phyloP scores from a whole-genome alignment of 2,329 filamentous ascomycete genomes.

The Paecilomyces variotii region DNA sequence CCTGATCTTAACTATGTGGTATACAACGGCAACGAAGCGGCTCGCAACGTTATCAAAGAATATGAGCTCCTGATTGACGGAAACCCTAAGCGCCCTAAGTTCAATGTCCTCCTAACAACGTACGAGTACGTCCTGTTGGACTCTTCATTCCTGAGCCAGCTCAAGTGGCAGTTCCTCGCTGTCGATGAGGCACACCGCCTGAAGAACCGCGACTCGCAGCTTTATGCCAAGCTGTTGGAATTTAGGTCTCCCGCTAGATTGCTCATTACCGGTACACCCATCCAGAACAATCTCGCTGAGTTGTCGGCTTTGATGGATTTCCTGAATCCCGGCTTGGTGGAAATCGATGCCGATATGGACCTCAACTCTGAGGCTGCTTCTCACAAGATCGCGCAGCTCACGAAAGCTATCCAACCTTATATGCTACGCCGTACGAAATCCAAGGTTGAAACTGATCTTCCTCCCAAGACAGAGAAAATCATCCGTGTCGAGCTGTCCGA shows the following conservation, averaged over 20 bases:
- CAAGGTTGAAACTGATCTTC: constrained; percentile 92
- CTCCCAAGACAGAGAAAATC: constrained; percentile 97
- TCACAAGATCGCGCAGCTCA: constrained; percentile 77
- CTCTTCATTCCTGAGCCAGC: constrained; percentile 70
- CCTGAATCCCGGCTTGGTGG: constrained; percentile 85
- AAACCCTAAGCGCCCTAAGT: constrained; percentile 82
- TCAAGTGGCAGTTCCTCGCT: constrained; percentile 96
- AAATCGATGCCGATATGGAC: constrained; percentile 88
- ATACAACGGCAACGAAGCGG: constrained; percentile 82
- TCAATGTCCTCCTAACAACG: constrained; percentile 94
- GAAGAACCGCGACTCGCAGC: constrained; percentile 91
- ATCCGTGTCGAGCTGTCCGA: constrained; percentile 96
- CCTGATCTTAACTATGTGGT: constrained; percentile 96
- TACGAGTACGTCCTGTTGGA: constrained; percentile 94
- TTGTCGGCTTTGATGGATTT: constrained; percentile 91
- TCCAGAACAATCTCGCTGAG: constrained; percentile 94
- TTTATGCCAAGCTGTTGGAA: constrained; percentile 76
- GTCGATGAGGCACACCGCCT: constrained; percentile 95
- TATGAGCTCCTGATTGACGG: constrained; percentile 82
- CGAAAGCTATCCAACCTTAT: constrained; percentile 80
- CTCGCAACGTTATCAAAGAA: constrained; percentile 79
- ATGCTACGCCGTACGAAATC: constrained; percentile 95
- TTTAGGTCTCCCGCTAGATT: constrained; percentile 85
- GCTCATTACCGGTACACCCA: constrained; percentile 91
- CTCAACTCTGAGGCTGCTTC: constrained; percentile 73